Base-by-base conservation (phyloP, 768 basidiomycete species). In the Paxillus involutus region DNA sequence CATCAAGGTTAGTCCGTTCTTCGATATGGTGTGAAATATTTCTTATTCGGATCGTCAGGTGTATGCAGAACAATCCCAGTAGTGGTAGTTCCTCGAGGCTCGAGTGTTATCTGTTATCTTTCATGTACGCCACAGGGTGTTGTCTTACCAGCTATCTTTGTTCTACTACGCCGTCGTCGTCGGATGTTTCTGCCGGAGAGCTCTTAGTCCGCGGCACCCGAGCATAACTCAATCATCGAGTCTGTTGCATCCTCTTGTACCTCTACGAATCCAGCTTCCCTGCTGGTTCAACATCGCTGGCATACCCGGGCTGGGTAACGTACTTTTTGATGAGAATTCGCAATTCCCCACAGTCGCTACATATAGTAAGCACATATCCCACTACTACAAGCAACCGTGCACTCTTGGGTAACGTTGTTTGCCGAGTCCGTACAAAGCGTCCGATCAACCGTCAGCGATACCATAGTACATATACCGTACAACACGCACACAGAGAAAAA, bases 61-160 rank as follows among this genome's bases (percentile, higher is more conserved):
- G 37, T 90, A 90, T 61, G 85, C 88, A 19, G 88, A 91, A 67
- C 87, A 89, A 61, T 72, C 83, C 6, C 76, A 81, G 63, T 85
- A 72, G 35, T 17, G 8, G 10, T 17, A 40, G 44, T 33, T 19
- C 33, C 46, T 19, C 39, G 17, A 40, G 44, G 17, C 46, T 19
- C 39, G 17, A 40, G 44, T 35, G 26, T 26, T 12, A 8, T 35
- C 33, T 21, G 30, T 47, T 13, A 29, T 47, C 19, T 35, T 36
- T 19, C 33, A 21, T 47, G 46, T 47, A 47, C 36, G 13, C 46
- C 21, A 17, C 33, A 17, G 7, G 30, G 33, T 46, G 8, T 46
- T 46, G 29, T 33, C 17, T 46, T 33, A 7, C 37, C 39, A n/a
- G 39, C 39, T 19, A 40, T 13, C 4, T 40, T 40, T 16, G 39